Evolutionary conservation across 345 rosid genomes (phyloP).

Genomic region (Syzygium jambos): DNA sequence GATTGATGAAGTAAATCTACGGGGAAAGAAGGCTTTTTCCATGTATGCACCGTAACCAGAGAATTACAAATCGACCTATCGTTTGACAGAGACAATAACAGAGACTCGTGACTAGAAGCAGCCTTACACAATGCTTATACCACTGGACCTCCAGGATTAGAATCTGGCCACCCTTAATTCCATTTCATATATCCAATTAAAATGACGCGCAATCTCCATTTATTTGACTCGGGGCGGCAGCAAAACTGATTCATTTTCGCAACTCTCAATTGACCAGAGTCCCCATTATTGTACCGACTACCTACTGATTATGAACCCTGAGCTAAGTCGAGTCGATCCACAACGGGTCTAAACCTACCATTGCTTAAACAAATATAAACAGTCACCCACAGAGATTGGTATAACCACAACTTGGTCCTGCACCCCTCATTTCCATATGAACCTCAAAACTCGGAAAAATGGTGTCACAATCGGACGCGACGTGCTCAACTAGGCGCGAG

Average conservation of each 20-base stretch:
- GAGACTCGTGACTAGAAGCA: background rate
- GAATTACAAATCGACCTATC: background rate
- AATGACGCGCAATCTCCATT: background rate
- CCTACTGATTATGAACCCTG: background rate
- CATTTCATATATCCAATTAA: background rate
- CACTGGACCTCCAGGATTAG: background rate
- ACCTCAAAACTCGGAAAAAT: background rate
- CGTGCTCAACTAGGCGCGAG: background rate
- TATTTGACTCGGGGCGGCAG: background rate
- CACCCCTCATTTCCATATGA: background rate
- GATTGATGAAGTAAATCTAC: background rate
- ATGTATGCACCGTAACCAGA: background rate
- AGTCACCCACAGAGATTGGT: background rate
- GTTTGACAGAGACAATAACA: background rate
- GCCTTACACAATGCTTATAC: background rate
- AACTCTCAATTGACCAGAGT: background rate
- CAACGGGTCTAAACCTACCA: background rate
- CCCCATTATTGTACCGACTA: background rate
- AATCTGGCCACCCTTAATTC: background rate
- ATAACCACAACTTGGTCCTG: background rate
- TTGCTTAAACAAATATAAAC: background rate
- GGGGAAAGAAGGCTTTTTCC: background rate
- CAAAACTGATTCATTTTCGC: background rate
- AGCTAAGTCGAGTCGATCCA: background rate
- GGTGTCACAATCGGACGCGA: background rate